These are phyloP conservation scores for Plasmodium berghei DNA, from an alignment of 169 alveolate genomes.

Conservation along the genomic window DNA sequence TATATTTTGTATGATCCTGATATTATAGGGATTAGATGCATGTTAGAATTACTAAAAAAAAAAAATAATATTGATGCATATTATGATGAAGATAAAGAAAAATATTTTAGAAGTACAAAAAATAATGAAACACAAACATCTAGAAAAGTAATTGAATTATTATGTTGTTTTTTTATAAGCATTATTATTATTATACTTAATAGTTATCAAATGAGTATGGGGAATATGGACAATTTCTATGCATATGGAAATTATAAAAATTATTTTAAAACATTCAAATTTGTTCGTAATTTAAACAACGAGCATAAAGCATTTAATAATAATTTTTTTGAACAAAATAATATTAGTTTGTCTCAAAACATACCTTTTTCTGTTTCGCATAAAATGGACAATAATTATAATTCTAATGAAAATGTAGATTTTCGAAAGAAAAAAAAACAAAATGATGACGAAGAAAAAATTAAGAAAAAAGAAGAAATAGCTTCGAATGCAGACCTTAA, in stretches of 20 bases:
- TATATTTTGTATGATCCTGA: constrained; percentile 71
- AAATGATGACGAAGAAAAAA: background rate
- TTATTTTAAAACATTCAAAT: constrained; percentile 17
- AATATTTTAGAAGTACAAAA: constrained; percentile 56
- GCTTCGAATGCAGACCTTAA: background rate
- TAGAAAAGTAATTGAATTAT: constrained; percentile 47
- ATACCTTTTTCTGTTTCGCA: background rate
- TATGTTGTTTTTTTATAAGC: constrained; percentile 43
- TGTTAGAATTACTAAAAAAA: constrained; percentile 54
- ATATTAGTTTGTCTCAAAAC: background rate
- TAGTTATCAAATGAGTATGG: constrained; percentile 72
- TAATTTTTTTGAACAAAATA: background rate
- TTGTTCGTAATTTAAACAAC: background rate
- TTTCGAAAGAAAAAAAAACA: no score
- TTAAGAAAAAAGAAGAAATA: background rate
- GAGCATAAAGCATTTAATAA: background rate
- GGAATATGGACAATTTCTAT: constrained; percentile 37
- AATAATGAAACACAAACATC: constrained; percentile 53
- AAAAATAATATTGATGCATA: constrained; percentile 72
- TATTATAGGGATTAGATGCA: constrained; percentile 41
- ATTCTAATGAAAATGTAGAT: background rate
- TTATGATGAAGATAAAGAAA: constrained; percentile 76
- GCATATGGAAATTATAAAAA: constrained; percentile 37
- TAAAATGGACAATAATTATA: background rate
- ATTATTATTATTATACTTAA: constrained; percentile 50